Evolutionary conservation across 2,329 filamentous ascomycete genomes (phyloP), one percentile per base, ranked within the genome.

Genomic region (Coniella lustricola): DNA sequence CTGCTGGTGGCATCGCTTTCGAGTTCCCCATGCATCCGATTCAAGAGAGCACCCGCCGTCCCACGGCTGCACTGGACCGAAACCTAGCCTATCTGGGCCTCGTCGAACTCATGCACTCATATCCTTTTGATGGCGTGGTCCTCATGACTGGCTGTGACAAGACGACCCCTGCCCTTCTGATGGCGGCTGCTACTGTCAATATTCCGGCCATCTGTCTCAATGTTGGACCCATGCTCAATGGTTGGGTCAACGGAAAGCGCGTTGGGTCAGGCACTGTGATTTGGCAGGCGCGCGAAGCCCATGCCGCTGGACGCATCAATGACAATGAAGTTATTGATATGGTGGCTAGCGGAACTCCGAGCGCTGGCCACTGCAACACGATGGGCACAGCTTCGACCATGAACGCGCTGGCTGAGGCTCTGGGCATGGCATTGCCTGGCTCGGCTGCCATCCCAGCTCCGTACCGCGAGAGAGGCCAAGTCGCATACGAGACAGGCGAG

Each of bases 311-410:
- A 7, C 63, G 73, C 48, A 72, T 75, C 36, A 64, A 67, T 39
- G 62, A 66, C 9, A 62, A 70, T 32, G 62, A 68, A 44, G 64
- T 74, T 21, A 62, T 73, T 35, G 72, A 75, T 40, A 70, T 73
- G 56, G 64, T 75, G 3, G 50, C 60, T 8, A 53, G 48, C 22
- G 60, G 69, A 20, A 69, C 70, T 10, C 72, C 70, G 1, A 73
- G 67, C 2, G 68, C 62, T 7, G 73, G 70, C 33, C 71, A 74
- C 53, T 76, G 73, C 57, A 75, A 75, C 55, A 75, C 72, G 14
- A 76, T 76, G 73, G 72, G 73, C 41, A 76, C 73, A 14, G 73
- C 73, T 2, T 72, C 69, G 7, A 76, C 72, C 0, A 75, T 76
- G 71, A 75, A 75, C 53, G 70, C 72, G 1, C 64, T 75, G 2